These are phyloP conservation scores for Ochetophila trinervis DNA, from an alignment of 306 rosid genomes.

Conservation along the genomic window DNA sequence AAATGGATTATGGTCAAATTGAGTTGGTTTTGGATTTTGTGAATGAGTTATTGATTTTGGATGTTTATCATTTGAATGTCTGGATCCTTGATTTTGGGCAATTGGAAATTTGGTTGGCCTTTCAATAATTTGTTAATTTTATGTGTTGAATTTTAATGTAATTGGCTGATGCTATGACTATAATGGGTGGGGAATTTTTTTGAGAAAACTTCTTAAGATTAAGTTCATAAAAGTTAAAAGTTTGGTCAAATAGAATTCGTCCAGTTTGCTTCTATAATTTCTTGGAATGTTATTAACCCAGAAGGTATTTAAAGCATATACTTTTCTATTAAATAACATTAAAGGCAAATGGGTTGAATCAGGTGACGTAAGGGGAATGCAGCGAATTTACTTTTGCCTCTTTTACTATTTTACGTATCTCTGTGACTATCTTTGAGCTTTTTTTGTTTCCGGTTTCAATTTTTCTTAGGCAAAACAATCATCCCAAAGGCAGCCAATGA, in stretches of 20 bases:
- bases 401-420: neutral
- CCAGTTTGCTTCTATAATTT: no score
- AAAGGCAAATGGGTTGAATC: no score
- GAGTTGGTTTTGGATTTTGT: neutral
- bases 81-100: neutral
- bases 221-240: no score
- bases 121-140: conserved; percentile 2
- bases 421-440: conserved; percentile 8
- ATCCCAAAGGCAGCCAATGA: conserved; percentile 92
- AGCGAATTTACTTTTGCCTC: neutral
- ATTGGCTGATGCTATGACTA: neutral
- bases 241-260: no score
- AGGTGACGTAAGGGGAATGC: neutral
- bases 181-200: no score
- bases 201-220: no score
- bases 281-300: no score
- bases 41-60: neutral
- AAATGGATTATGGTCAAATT: conserved; percentile 8
- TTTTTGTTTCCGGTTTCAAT: conserved; percentile 7
- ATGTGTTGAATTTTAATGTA: neutral
- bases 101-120: neutral
- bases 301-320: no score
- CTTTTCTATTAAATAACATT: no score
- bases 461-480: conserved; percentile 62
- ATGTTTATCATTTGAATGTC: neutral